Evolutionary conservation across 2,329 filamentous ascomycete species (phyloP).

Genomic region (Ampelomyces quisqualis): DNA sequence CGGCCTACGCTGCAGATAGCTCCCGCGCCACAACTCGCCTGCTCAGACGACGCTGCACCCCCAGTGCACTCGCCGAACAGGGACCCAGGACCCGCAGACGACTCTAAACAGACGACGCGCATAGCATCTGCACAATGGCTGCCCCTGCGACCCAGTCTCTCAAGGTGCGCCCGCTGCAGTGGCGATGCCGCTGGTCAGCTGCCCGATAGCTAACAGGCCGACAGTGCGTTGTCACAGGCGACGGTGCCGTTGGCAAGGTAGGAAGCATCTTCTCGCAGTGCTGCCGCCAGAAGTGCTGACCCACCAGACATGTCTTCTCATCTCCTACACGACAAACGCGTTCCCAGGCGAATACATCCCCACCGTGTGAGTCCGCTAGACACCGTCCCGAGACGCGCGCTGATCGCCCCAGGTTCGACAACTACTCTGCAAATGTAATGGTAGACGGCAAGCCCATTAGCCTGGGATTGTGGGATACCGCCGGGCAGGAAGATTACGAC

Average conservation of each 20-base stretch:
- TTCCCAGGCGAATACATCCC: slow-evolving; percentile 99
- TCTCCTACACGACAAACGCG: slow-evolving; percentile 98
- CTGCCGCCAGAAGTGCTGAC: slow-evolving; percentile 28
- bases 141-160: slow-evolving; percentile 85
- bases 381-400: slow-evolving; percentile 14
- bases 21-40: slow-evolving; percentile 25
- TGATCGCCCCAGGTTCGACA: slow-evolving; percentile 73
- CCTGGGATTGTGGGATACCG: slow-evolving; percentile 96
- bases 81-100: slow-evolving; percentile 19
- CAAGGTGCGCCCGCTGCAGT: slow-evolving; percentile 63
- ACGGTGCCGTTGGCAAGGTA: slow-evolving; percentile 99
- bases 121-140: slow-evolving; percentile 57
- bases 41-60: slow-evolving; percentile 13
- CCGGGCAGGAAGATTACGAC: slow-evolving; percentile 98
- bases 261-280: slow-evolving; percentile 35
- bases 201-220: slow-evolving; percentile 21
- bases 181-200: too few species aligned
- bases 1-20: slow-evolving; percentile 39
- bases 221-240: slow-evolving; percentile 97
- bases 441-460: slow-evolving; percentile 98
- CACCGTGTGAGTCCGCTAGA: slow-evolving; percentile 69
- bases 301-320: slow-evolving; percentile 89
- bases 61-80: slow-evolving; percentile 24
- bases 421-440: slow-evolving; percentile 99
- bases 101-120: slow-evolving; percentile 28